Evolutionary conservation across 306 rosid genomes (phyloP).

Genomic region (Prunus mume): DNA sequence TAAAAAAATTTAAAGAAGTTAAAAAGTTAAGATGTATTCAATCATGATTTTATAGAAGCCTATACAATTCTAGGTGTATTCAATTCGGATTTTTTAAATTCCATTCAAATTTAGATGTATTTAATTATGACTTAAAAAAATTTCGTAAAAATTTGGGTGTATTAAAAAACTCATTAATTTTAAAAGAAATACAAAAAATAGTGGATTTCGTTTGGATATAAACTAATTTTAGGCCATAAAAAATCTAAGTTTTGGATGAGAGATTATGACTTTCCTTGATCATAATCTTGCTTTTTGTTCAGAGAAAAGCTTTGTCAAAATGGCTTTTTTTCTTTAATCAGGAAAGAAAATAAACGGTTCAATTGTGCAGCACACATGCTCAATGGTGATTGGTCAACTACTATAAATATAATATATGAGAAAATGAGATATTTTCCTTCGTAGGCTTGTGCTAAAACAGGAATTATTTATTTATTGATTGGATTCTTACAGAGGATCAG

Average conservation of each 20-base stretch:
- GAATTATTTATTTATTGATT: background rate
- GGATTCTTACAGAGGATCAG: background rate
- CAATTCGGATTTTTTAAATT: accelerated
- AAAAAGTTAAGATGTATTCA: too few relatives aligned
- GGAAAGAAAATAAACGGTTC: background rate
- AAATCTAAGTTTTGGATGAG: background rate
- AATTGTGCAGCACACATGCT: too few relatives aligned
- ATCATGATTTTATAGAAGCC: too few relatives aligned
- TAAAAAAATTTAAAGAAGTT: too few relatives aligned
- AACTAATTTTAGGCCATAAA: too few relatives aligned
- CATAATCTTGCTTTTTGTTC: background rate
- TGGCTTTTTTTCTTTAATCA: too few relatives aligned
- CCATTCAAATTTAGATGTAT: too few relatives aligned
- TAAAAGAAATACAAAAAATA: accelerated
- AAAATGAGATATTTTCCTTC: background rate
- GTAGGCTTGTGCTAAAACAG: background rate
- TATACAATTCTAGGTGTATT: too few relatives aligned
- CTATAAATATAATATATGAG: background rate
- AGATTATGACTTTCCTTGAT: background rate
- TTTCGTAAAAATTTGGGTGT: accelerated
- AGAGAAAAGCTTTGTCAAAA: background rate
- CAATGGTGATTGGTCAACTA: background rate
- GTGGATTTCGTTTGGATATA: too few relatives aligned
- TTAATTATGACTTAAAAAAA: too few relatives aligned
- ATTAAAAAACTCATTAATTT: too few relatives aligned